Conservation (phyloP, 805 yeast genomes). For the Pichia phayaonensis region DNA sequence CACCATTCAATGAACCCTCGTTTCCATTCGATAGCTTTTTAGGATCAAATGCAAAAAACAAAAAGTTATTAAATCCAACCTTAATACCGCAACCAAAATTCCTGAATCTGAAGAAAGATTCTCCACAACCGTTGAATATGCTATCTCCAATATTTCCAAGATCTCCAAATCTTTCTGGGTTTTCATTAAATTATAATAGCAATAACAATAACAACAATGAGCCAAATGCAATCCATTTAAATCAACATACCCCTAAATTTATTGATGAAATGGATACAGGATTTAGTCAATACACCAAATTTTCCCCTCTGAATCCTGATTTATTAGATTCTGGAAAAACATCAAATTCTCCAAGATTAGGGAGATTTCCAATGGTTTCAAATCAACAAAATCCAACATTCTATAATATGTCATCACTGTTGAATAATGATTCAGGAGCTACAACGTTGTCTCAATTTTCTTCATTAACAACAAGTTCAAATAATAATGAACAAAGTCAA, state of each 20-base stretch:
- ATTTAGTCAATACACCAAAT: background rate
- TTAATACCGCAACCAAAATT: background rate
- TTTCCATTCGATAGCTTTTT: slow-evolving; percentile 13
- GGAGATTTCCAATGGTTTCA: background rate
- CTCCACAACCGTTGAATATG: slow-evolving; percentile 1
- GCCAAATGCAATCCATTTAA: background rate
- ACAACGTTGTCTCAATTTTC: background rate
- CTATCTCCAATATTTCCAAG: background rate
- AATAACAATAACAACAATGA: background rate
- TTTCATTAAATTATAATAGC: background rate
- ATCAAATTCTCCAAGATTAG: background rate
- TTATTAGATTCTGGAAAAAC: background rate
- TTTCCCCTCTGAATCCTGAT: slow-evolving; percentile 1
- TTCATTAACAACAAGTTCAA: background rate
- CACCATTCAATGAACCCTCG: slow-evolving; percentile 13
- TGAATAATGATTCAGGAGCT: background rate
- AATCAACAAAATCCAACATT: background rate
- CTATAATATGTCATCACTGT: background rate
- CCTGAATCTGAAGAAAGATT: background rate
- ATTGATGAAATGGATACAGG: slow-evolving; percentile 2
- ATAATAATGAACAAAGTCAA: background rate
- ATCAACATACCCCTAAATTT: background rate
- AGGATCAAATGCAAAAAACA: background rate
- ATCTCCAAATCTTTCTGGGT: slow-evolving; percentile 5
- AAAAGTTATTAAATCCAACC: background rate